Conservation (phyloP, 331 rosid genomes). For the Malus hybrid region DNA sequence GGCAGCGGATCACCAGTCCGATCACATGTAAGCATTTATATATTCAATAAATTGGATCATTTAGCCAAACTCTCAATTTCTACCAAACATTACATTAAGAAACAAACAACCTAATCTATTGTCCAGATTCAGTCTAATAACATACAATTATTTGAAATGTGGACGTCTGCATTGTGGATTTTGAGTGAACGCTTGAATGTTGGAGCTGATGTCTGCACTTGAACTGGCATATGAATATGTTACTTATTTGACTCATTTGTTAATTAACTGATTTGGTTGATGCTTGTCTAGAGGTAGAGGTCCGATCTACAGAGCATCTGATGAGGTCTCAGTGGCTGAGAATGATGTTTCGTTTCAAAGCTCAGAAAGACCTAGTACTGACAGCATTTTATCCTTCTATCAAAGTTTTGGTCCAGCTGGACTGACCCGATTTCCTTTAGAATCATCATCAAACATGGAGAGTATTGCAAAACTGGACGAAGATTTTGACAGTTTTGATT, state of each 20-base stretch:
- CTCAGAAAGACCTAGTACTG: slow-evolving; percentile 21
- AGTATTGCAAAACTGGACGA: not conserved
- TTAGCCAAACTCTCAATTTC: not conserved
- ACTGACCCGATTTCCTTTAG: not conserved
- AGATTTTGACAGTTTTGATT: not conserved
- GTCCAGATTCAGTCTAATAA: too few relatives aligned
- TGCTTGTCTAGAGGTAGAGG: not conserved
- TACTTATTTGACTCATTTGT: not conserved
- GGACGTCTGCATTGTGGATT: too few relatives aligned
- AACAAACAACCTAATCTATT: too few relatives aligned
- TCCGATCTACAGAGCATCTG: not conserved
- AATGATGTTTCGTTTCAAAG: slow-evolving; percentile 2
- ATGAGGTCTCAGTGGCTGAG: slow-evolving; percentile 6
- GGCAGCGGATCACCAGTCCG: not conserved
- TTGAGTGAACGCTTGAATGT: too few relatives aligned
- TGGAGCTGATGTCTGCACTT: too few relatives aligned
- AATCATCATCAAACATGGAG: not conserved
- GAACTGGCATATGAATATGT: too few relatives aligned
- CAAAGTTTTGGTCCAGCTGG: slow-evolving; percentile 7
- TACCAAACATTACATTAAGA: not conserved
- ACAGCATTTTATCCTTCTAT: slow-evolving; percentile 23
- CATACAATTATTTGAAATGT: too few relatives aligned
- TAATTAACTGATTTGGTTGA: not conserved
- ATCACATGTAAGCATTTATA: not conserved
- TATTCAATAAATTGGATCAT: not conserved